Evolutionary conservation across 1,139 yeast species (phyloP), one percentile per base, ranked within the genome.

Genomic region (Groenewaldozyma sp.): DNA sequence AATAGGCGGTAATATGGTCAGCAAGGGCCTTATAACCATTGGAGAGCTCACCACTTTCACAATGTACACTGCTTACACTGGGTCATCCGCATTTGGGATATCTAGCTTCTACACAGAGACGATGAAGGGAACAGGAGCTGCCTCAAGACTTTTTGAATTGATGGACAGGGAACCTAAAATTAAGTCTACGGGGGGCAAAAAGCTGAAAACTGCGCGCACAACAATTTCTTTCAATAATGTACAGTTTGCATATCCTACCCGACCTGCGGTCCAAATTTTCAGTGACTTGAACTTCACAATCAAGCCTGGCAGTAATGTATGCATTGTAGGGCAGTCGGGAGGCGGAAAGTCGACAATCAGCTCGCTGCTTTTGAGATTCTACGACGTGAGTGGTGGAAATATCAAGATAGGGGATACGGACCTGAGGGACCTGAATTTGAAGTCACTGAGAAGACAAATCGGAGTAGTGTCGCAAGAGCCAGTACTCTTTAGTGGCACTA

Each of bases 61-160:
- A 79, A 76, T 91, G 73, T 88, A 88, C 61, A 91, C 95, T 0
- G 88, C 87, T 31, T 88, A 84, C 56, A 84, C 96, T 1, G 96
- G 96, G 3, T 71, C 80, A 39, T 83, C 96, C 0, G 83, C 88
- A 27, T 83, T 82, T 59, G 96, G 96, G 1, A 62, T 91, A 32
- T 91, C 95, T 1, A 81, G 82, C 45, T 88, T 88, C 58, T 88
- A 87, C 55, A 81, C 95, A 1, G 97, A 91, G 56, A 65, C 88
- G 44, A 88, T 91, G 94, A 91, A 88, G 64, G 97, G 96, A 36
- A 81, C 88, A 5, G 98, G 98, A 45, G 97, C 97, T 0, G 93
- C 96, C 0, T 82, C 94, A 40, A 71, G 98, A 47, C 66, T 91
- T 40, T 91, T 91, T 64, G 97, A 91, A 60, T 67, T 91, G 36